Evolutionary conservation across 108 stramenopile species (phyloP), one percentile per base, ranked within the genome.

Genomic region (Aurantiochytrium sp.): DNA sequence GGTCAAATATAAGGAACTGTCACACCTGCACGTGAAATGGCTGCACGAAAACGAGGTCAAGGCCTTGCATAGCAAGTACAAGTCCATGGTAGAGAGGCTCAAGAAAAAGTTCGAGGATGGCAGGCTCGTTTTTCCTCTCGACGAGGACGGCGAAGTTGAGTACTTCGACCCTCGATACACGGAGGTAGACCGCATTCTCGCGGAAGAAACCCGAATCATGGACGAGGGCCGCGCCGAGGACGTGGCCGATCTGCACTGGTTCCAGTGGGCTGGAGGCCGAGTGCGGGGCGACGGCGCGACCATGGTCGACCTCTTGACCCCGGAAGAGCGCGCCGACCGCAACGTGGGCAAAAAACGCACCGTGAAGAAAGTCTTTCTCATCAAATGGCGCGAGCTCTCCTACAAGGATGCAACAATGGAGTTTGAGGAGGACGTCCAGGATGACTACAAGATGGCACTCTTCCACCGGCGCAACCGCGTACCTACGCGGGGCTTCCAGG

Each of bases 391-490:
- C 8, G 97, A 96, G 22, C 90, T 98, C 4, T 95, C 96, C 42
- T 98, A 98, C 90, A 95, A 96, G 73, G 94, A 95, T 53, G 97
- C 96, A 86, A 97, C 97, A 24, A 98, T 97, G 98, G 99, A 99
- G 88, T 96, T 93, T 5, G 91, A 93, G 45, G 93, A 96, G 85
- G 97, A 98, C 89, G 93, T 97, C 69, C 94, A 94, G 27, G 94
- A 92, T 54, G 94, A 93, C 59, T 91, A 89, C 21, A 87, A 34
- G 68, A 6, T 55, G 36, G 37, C 37, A 0, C 37, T 30, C 37
- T 88, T 21, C 37, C 54, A 32, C 34, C 30, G 54, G 4, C 19
- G 32, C 3, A 55, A 86, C 12, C 54, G 54, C 10, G 54, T 37
- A 8, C 86, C 54, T 27, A 55, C 54, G 15, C 27, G 59, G 15